Base-by-base conservation (phyloP, 768 basidiomycete genomes). In the Neoboletus subvelutipes region DNA sequence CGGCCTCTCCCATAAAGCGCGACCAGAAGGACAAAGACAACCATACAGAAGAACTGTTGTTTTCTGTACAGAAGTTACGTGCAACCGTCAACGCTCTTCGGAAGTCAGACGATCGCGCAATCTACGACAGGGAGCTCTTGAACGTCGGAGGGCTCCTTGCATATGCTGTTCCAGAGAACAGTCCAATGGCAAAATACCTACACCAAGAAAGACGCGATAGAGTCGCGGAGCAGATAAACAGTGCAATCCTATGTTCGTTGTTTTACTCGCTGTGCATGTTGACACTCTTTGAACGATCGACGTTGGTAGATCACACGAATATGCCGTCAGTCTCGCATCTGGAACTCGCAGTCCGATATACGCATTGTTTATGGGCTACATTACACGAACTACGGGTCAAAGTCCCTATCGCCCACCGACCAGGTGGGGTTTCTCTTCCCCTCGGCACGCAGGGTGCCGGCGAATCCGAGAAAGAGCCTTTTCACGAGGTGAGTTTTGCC, bases 171-270 rank as follows among this genome's bases (percentile, higher is more conserved):
- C 90, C 94, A 0, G 91, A 92, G 64, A 81, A 77, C 37, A 92
- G 92, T 64, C 81, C 88, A 0, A 79, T 94, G 64, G 76, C 82
- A 17, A 84, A 80, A 54, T 98, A 95, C 72, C 71, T 97, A 58
- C 80, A 81, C 37, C 86, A 88, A 69, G 83, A 83, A 51, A 77
- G 94, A 65, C 82, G 94, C 57, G 87, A 90, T 60, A 83, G 82
- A 6, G 82, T 97, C 22, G 94, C 94, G 6, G 89, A 92, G 55
- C 90, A 94, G 73, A 86, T 98, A 41, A 90, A 95, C 61, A 79
- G 83, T 43, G 94, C 94, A 17, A 89, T 97, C 46, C 72, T 97
- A 13, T 76, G 94, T 94, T 64, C 68, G 91, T 79, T 2, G 2
- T 36, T 52, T 54, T 3, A 9, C 39, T 2, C 13, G 5, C 4